Percentiles rank a stretch among this genome's conserved stretches.
Evolutionary conservation across 2,329 filamentous ascomycete species (phyloP).

Genomic region (Alternaria brassicicola): DNA sequence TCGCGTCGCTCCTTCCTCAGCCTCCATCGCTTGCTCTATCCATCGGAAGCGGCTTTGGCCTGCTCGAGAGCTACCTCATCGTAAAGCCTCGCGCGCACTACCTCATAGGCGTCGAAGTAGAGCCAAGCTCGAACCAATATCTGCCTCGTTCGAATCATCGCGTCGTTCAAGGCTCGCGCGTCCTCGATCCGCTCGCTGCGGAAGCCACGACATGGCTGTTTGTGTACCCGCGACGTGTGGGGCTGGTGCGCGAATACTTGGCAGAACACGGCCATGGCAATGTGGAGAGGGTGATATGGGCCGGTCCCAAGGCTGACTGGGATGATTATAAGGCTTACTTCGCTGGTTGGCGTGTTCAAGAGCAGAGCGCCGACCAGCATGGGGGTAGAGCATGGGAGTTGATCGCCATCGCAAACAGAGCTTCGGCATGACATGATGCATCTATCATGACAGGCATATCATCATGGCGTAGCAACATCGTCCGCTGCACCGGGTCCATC

Average conservation of each 20-base stretch:
- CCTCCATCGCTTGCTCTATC: constrained; percentile 45
- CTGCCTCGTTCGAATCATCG: constrained; percentile 52
- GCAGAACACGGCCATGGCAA: constrained; percentile 34
- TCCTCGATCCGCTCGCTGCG: constrained; percentile 50
- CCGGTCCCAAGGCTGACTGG: constrained; percentile 54
- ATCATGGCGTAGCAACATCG: not conserved
- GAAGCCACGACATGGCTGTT: constrained; percentile 58
- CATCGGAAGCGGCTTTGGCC: constrained; percentile 59
- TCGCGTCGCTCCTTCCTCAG: constrained; percentile 33
- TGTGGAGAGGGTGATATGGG: constrained; percentile 50
- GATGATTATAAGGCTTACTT: constrained; percentile 42
- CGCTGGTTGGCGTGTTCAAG: constrained; percentile 24
- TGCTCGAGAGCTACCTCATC: constrained; percentile 56
- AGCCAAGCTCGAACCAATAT: constrained; percentile 53
- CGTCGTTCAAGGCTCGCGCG: constrained; percentile 54
- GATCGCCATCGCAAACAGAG: constrained; percentile 32
- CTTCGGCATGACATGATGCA: not conserved
- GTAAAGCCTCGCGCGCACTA: constrained; percentile 24
- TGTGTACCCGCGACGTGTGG: constrained; percentile 59
- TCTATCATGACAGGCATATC: not conserved
- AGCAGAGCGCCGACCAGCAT: constrained; percentile 29
- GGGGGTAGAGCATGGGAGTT: constrained; percentile 45
- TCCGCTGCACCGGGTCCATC: not conserved
- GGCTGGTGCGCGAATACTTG: constrained; percentile 55
- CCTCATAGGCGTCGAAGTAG: constrained; percentile 58